These are phyloP conservation scores for Arctium lappa DNA, from an alignment of 129 eudicot genomes.

Conservation along the genomic window DNA sequence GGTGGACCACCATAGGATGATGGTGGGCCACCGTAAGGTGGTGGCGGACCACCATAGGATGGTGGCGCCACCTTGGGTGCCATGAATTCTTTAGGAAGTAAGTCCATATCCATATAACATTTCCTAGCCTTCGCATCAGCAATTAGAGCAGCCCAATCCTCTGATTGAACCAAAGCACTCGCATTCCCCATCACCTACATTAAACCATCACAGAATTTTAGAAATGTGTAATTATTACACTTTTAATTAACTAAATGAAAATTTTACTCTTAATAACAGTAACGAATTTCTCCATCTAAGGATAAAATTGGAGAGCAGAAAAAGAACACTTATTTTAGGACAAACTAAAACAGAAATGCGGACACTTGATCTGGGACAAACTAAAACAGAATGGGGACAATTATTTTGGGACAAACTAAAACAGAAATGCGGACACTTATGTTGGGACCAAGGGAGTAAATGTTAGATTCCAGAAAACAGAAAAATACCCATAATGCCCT, in stretches of 20 bases:
- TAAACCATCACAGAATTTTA: neutral
- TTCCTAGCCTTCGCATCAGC: constrained; percentile 80
- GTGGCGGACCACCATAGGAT: constrained; percentile 30
- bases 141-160: constrained; percentile 93
- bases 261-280: neutral
- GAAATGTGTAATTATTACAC: neutral
- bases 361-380: too few relatives aligned
- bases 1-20: constrained; percentile 31
- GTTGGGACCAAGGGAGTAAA: neutral
- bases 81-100: constrained; percentile 82
- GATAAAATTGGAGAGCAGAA: neutral
- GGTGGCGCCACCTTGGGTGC: constrained; percentile 41
- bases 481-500: constrained; percentile 81
- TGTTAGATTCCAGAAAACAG: neutral
- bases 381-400: too few relatives aligned
- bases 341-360: too few relatives aligned
- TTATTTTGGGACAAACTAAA: too few relatives aligned
- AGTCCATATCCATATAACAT: constrained; percentile 80
- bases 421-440: too few relatives aligned
- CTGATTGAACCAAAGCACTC: constrained; percentile 68
- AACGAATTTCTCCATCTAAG: neutral
- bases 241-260: neutral
- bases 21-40: constrained; percentile 39
- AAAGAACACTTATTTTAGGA: neutral
- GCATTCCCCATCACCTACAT: constrained; percentile 97